A percentile compares a stretch with the other conserved stretches of the same genome.
These are phyloP conservation scores for Clarkia xantiana DNA, from an alignment of 345 rosid genomes.

Conservation along the genomic window DNA sequence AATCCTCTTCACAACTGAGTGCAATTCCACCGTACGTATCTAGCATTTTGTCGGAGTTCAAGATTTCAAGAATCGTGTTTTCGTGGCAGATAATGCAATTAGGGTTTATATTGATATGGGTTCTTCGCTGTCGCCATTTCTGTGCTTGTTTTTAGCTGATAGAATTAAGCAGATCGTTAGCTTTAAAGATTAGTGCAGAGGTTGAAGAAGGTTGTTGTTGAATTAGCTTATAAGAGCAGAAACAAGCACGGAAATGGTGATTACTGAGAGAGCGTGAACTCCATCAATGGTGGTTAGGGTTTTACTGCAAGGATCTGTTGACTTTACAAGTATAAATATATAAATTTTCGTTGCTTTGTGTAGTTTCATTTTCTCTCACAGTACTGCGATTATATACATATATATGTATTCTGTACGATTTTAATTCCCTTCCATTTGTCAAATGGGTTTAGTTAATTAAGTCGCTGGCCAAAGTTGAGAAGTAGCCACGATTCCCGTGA, in stretches of 20 bases:
- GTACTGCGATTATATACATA: not conserved
- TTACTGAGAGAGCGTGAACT: slow-evolving; percentile 18
- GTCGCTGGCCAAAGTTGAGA: not conserved
- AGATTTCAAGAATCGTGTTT: too few relatives aligned
- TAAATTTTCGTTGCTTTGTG: not conserved
- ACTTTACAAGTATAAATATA: not conserved
- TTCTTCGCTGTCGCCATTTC: slow-evolving; percentile 22
- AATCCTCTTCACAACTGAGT: slow-evolving; percentile 61
- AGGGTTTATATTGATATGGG: too few relatives aligned
- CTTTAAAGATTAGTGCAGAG: too few relatives aligned
- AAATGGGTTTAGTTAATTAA: too few relatives aligned
- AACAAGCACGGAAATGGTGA: slow-evolving; percentile 44
- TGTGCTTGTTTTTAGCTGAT: slow-evolving; percentile 25
- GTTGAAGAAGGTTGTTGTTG: too few relatives aligned
- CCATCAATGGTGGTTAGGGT: slow-evolving; percentile 10
- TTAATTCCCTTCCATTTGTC: too few relatives aligned
- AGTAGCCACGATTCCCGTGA: not conserved
- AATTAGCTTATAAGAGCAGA: slow-evolving; percentile 9
- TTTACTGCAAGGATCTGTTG: too few relatives aligned
- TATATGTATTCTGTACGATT: not conserved
- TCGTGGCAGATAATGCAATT: too few relatives aligned
- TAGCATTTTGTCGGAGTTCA: too few relatives aligned
- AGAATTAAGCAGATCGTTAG: too few relatives aligned
- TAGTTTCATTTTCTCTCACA: not conserved
- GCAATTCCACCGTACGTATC: too few relatives aligned